Evolutionary conservation across 169 alveolate genomes (phyloP), one percentile per base, ranked within the genome.

Genomic region (Hepatocystis sp.): DNA sequence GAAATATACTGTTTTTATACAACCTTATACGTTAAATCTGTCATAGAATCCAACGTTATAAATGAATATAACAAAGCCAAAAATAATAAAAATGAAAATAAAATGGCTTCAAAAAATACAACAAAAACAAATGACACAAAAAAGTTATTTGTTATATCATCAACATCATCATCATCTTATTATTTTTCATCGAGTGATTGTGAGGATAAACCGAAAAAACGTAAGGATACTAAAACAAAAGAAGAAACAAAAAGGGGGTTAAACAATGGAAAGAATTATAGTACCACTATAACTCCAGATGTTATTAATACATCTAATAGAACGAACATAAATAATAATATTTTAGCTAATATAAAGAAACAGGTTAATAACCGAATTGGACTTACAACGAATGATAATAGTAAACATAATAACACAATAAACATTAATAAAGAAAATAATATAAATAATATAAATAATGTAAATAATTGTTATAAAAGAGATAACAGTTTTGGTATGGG

Each of bases 151-250:
- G 67, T 81, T 11, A 81, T 81, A 81, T 81, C 89, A 5, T 81
- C 89, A 1, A 63, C 89, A 2, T 81, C 89, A 5, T 81, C 76
- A 3, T 81, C 89, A 4, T 60, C 89, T 10, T 76, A 76, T 23
- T 76, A 64, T 39, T 76, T 58, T 34, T 76, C 88, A 8, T 81
- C 89, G 7, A 63, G 89, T 25, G 89, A 66, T 36, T n/a, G 5
- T 30, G 34, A 30, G 15, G 49, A 51, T 51, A 56, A 66, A 30
- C 30, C 17, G 11, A 49, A 66, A 47, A 63, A 13, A 36, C 32
- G 49, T 25, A 25, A 36, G 4, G 13, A 34, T 28, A 34, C 17
- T 8, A 66, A n/a, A 8, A 36, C 40, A 5, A 30, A 66, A 46
- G 32, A 42, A 36, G 10, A 7, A 7, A 7, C 47, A 36, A 36